A percentile compares a stretch with the other conserved stretches of the same genome.
phyloP scores from a whole-genome alignment of 2,329 filamentous ascomycete species.

The Parastagonospora avenae region DNA sequence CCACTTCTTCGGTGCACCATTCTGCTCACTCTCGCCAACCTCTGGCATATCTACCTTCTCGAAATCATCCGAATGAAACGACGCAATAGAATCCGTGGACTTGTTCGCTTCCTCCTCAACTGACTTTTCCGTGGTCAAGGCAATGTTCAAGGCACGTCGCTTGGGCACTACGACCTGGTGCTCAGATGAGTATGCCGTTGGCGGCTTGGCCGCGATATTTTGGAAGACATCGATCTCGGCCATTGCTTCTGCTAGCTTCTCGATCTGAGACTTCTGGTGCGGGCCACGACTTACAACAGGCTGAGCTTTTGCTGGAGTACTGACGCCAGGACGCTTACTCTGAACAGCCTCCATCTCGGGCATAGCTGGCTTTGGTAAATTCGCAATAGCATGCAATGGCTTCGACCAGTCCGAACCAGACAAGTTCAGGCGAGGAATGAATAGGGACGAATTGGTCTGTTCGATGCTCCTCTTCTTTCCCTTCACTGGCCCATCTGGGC shows the following conservation, averaged over 20 bases:
- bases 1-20: slow-evolving; percentile 14
- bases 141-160: background rate
- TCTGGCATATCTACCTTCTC: slow-evolving; percentile 4
- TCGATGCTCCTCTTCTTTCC: background rate
- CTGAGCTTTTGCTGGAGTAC: too few species aligned
- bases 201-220: background rate
- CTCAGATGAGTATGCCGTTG: background rate
- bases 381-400: background rate
- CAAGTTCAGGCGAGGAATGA: background rate
- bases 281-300: background rate
- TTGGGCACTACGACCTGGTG: background rate
- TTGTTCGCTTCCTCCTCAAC: background rate
- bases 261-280: background rate
- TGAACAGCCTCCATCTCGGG: background rate
- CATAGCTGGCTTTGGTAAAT: background rate
- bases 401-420: background rate
- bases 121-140: background rate
- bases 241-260: background rate
- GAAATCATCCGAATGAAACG: slow-evolving; percentile 1
- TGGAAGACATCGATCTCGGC: background rate
- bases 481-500: background rate
- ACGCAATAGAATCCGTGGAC: slow-evolving; percentile 4
- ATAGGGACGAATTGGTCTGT: background rate
- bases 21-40: slow-evolving; percentile 2
- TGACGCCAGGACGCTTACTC: background rate